phyloP scores from a whole-genome alignment of 208 protist species.

The Porcisia hertigi region DNA sequence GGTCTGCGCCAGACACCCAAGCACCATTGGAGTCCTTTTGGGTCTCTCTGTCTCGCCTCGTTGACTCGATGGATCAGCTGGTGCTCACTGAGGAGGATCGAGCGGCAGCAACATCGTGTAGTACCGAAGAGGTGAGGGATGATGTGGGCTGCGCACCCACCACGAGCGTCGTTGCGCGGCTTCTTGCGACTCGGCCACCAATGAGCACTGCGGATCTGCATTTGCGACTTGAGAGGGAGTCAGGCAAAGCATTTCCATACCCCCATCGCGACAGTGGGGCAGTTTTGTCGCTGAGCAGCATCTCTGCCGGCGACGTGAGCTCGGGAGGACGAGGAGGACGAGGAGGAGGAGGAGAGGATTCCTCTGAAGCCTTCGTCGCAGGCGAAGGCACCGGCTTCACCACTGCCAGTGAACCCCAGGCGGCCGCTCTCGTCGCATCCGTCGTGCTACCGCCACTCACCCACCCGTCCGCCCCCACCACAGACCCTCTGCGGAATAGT shows the following conservation, averaged over 20 bases:
- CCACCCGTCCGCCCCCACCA: not conserved
- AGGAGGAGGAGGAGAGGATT: too few relatives aligned
- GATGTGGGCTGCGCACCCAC: not conserved
- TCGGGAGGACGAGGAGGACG: not conserved
- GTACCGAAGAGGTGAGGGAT: not conserved
- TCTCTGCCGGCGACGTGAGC: not conserved
- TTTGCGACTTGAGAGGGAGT: not conserved
- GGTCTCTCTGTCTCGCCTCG: conserved; percentile 24
- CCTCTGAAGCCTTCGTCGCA: not conserved
- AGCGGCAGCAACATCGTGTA: not conserved
- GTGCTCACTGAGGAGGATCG: conserved; percentile 44
- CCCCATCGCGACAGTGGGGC: not conserved
- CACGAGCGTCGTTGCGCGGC: conserved; percentile 5
- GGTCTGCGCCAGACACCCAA: not conserved
- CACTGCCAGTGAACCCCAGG: not conserved
- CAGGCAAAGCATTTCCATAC: not conserved
- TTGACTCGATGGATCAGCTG: conserved; percentile 30
- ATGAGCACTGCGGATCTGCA: not conserved
- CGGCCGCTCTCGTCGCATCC: not conserved
- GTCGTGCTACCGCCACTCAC: not conserved
- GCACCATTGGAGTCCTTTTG: conserved; percentile 9
- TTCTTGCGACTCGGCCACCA: conserved; percentile 13
- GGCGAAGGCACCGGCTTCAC: not conserved
- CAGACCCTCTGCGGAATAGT: conserved; percentile 8
- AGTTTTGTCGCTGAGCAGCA: not conserved